Conservation (phyloP, 331 rosid species). For the Quercus tomentella region DNA sequence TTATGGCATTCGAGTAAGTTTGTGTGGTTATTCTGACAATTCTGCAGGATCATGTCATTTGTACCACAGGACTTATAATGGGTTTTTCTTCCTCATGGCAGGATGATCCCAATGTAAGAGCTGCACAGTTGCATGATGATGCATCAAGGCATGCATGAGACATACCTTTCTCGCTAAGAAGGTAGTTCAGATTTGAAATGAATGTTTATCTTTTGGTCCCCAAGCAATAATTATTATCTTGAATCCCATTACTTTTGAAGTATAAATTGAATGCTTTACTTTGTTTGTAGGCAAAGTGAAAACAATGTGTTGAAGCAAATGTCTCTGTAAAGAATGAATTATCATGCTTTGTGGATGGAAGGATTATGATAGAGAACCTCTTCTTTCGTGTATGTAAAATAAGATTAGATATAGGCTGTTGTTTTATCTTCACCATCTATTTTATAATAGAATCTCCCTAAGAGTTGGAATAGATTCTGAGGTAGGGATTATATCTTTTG, state of each 20-base stretch:
- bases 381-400: constrained; percentile 26
- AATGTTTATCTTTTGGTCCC: neutral
- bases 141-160: constrained; percentile 70
- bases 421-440: neutral
- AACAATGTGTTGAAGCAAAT: constrained; percentile 14
- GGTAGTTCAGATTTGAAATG: constrained; percentile 10
- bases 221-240: neutral
- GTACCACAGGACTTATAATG: neutral
- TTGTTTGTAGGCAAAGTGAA: constrained; percentile 19
- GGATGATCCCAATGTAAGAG: constrained; percentile 91
- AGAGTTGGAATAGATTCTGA: constrained; percentile 14
- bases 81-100: constrained; percentile 36
- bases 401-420: constrained; percentile 18
- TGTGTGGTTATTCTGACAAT: constrained; percentile 4
- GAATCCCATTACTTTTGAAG: neutral
- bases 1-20: constrained; percentile 87
- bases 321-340: constrained; percentile 21
- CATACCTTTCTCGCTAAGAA: neutral
- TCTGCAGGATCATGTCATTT: neutral
- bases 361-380: constrained; percentile 16
- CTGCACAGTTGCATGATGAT: constrained; percentile 86
- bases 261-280: neutral
- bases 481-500: constrained; percentile 21
- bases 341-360: constrained; percentile 19
- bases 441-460: neutral